These are phyloP conservation scores for Wickerhamiella sorbophila DNA, from an alignment of 805 yeast genomes.

Conservation along the genomic window DNA sequence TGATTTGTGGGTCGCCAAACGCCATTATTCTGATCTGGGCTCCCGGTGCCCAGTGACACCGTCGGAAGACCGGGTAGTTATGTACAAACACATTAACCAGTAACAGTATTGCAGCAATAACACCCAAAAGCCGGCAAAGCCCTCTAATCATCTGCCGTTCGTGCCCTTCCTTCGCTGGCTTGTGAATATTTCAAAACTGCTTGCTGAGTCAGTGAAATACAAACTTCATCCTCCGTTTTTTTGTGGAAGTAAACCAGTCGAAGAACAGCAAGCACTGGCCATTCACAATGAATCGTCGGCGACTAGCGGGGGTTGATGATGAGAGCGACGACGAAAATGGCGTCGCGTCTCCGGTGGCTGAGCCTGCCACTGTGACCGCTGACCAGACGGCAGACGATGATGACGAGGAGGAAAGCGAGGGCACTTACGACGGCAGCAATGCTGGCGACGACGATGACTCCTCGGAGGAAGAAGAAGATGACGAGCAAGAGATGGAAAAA, in stretches of 20 bases:
- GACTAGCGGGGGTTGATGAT: conserved; percentile 9
- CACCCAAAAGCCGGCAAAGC: too few species aligned
- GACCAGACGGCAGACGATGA: conserved; percentile 2
- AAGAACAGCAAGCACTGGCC: neutral
- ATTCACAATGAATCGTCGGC: conserved; percentile 13
- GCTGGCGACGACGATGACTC: conserved; percentile 51
- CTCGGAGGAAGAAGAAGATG: conserved; percentile 86
- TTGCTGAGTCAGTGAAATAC: too few species aligned
- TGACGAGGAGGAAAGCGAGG: conserved; percentile 26
- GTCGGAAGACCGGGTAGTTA: conserved; percentile 34
- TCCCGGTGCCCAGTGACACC: conserved; percentile 13
- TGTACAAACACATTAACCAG: conserved; percentile 49
- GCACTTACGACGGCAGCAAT: conserved; percentile 29
- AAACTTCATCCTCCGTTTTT: too few species aligned
- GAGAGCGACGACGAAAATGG: conserved; percentile 17
- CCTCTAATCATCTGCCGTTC: too few species aligned
- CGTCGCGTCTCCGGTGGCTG: neutral
- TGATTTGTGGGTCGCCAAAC: conserved; percentile 94
- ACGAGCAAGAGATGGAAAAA: conserved; percentile 73
- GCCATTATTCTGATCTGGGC: conserved; percentile 53
- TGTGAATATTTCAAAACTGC: too few species aligned
- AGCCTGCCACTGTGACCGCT: neutral
- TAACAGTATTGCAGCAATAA: too few species aligned
- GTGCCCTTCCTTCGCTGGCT: neutral
- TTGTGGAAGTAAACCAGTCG: neutral